These are phyloP conservation scores for Pythium apleroticum DNA, from an alignment of 352 stramenopile species.

Conservation along the genomic window DNA sequence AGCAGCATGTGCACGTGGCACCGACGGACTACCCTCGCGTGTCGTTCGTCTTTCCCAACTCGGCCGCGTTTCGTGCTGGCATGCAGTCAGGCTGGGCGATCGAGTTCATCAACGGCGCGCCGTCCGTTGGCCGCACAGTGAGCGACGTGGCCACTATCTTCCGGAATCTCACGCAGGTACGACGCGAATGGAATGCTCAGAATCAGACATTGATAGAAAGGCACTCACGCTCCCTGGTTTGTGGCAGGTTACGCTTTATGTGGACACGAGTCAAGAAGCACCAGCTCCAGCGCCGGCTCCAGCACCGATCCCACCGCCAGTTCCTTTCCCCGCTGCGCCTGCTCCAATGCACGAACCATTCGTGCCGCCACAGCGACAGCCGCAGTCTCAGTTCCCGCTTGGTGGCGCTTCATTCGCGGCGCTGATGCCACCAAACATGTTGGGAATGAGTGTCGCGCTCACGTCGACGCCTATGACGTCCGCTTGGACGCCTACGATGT, in stretches of 20 bases:
- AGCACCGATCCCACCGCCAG: not conserved
- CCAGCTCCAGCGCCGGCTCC: not conserved
- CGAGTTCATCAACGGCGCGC: constrained; percentile 13
- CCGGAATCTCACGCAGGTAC: constrained; percentile 17
- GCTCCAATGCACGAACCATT: not conserved
- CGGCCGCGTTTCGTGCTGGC: constrained; percentile 51
- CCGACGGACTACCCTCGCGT: constrained; percentile 42
- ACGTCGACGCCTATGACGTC: not conserved
- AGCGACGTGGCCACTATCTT: constrained; percentile 19
- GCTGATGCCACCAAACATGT: not conserved
- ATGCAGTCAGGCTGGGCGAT: constrained; percentile 27
- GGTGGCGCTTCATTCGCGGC: not conserved
- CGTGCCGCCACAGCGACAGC: not conserved
- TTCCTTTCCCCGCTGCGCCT: not conserved
- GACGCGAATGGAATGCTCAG: not conserved
- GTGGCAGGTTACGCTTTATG: constrained; percentile 1
- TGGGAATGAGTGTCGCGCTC: not conserved
- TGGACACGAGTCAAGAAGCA: constrained; percentile 5
- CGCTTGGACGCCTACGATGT: not conserved
- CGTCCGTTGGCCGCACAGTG: constrained; percentile 3
- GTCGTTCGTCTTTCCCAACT: constrained; percentile 57
- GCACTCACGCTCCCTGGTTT: not conserved
- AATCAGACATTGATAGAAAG: not conserved
- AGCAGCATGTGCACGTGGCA: constrained; percentile 25
- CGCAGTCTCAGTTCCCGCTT: not conserved